These are phyloP conservation scores for Ophiostoma sp. DNA, from an alignment of 2,329 filamentous ascomycete species.

Conservation along the genomic window DNA sequence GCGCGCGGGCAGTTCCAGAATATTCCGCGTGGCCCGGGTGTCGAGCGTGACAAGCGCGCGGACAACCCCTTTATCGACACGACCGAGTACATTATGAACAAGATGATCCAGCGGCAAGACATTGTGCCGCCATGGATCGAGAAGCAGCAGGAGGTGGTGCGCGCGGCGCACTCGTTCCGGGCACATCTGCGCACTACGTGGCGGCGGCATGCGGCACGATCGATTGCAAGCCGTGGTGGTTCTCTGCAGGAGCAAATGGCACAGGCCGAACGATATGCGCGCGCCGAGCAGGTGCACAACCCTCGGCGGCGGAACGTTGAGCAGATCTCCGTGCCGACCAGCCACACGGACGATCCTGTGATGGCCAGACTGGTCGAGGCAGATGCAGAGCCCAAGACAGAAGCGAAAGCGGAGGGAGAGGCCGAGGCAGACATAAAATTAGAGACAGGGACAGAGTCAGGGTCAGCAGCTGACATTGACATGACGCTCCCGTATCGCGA, in stretches of 20 bases:
- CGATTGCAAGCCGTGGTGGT: slow-evolving; percentile 73
- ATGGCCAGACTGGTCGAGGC: slow-evolving; percentile 33
- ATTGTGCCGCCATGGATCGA: slow-evolving; percentile 98
- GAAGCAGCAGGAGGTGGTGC: slow-evolving; percentile 85
- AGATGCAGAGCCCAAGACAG: no score
- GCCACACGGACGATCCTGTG: slow-evolving; percentile 44
- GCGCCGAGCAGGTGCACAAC: slow-evolving; percentile 64
- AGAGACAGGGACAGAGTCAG: neutral
- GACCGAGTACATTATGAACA: slow-evolving; percentile 97
- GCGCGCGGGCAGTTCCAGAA: slow-evolving; percentile 82
- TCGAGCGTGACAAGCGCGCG: slow-evolving; percentile 69
- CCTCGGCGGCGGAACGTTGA: slow-evolving; percentile 46
- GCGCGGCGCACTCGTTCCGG: slow-evolving; percentile 64
- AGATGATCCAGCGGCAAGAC: slow-evolving; percentile 94
- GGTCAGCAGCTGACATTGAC: neutral
- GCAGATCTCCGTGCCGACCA: slow-evolving; percentile 44
- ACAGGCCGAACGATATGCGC: slow-evolving; percentile 66
- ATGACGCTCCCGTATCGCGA: slow-evolving; percentile 66
- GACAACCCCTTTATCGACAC: slow-evolving; percentile 90
- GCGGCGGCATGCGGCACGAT: slow-evolving; percentile 72
- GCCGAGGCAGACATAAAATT: neutral
- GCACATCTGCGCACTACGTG: slow-evolving; percentile 72
- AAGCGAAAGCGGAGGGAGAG: slow-evolving; percentile 37
- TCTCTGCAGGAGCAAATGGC: slow-evolving; percentile 66
- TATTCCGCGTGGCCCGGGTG: slow-evolving; percentile 70